Base-by-base conservation (phyloP, 2,329 filamentous ascomycete genomes). In the Mycosphaerella arachidis region DNA sequence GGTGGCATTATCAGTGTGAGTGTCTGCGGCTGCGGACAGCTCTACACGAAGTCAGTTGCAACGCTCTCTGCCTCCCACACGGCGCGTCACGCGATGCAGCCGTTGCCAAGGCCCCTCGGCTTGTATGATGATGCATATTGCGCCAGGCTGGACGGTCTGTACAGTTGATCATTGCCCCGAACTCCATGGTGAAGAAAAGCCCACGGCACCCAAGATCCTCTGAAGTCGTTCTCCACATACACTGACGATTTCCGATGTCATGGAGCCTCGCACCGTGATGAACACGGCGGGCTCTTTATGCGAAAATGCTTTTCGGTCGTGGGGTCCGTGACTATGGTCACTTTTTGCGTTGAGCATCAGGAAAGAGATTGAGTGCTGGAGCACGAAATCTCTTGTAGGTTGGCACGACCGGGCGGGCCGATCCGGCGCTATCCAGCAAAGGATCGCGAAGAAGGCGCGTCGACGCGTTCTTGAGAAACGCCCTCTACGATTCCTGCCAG, bases 271-370 rank as follows among this genome's bases (percentile, higher is more conserved):
- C 70, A 67, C 65, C 64, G 43, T 65, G 66, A 46, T 51, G 51
- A 58, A 55, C 67, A 68, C 64, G 59, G 67, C 67, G 69, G 70
- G 68, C 71, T 73, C 70, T 73, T 71, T 68, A 73, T 65, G 71
- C 68, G 71, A 73, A 73, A 74, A 73, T 74, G 72, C 72, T 74
- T 74, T 72, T 72, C 57, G 70, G 69, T 69, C 70, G 72, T 73
- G 72, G 50, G 50, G 27, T 52, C 50, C 50, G 50, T 52, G 50
- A 52, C 50, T 35, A 20, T 73, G 72, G 60, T 59, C 67, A 62
- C 50, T 73, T 73, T 72, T 73, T 72, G 71, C 70, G 70, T 74
- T 73, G 69, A 66, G 61, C 59, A 58, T 65, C 65, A 63, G 55
- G 63, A 51, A 61, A 58, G 37, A 54, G 51, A 45, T 53, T 29